Evolutionary conservation across 345 rosid genomes (phyloP).

Genomic region (Populus davidiana): DNA sequence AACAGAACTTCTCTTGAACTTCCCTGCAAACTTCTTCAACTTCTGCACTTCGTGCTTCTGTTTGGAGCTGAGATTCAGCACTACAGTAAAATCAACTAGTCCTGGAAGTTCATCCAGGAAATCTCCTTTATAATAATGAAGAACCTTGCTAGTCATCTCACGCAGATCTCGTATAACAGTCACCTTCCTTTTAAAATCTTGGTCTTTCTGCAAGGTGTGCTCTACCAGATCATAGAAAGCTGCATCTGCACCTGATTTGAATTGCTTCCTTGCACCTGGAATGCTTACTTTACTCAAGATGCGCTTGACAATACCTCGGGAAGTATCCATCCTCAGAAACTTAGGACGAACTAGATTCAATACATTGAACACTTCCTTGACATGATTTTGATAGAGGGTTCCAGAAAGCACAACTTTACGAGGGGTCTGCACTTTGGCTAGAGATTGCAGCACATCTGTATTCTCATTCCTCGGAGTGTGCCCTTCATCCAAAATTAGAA

Average conservation of each 20-base stretch:
- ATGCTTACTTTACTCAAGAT: conserved; percentile 65
- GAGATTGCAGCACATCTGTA: conserved; percentile 63
- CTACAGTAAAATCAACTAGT: conserved; percentile 69
- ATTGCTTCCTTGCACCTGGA: conserved; percentile 43
- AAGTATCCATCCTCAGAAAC: conserved; percentile 54
- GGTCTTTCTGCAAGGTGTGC: conserved; percentile 55
- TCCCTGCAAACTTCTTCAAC: conserved; percentile 38
- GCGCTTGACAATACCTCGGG: conserved; percentile 45
- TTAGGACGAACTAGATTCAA: conserved; percentile 83
- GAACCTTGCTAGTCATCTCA: conserved; percentile 70
- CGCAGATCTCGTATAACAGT: conserved; percentile 73
- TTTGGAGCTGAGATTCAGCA: conserved; percentile 54
- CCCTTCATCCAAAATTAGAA: conserved; percentile 87
- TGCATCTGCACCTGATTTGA: conserved; percentile 38
- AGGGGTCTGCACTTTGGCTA: conserved; percentile 75
- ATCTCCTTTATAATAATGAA: conserved; percentile 91
- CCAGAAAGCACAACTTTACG: conserved; percentile 89
- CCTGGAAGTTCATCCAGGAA: conserved; percentile 84
- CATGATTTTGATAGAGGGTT: conserved; percentile 85
- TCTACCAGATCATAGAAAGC: conserved; percentile 69
- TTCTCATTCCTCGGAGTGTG: conserved; percentile 84
- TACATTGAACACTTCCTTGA: conserved; percentile 81
- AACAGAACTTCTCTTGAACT: conserved; percentile 60
- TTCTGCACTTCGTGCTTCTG: conserved; percentile 55
- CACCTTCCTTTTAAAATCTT: conserved; percentile 50